Percentiles rank a stretch among this genome's conserved stretches.
Conservation (phyloP, 257 asterid species). For the Paulownia fortunei region DNA sequence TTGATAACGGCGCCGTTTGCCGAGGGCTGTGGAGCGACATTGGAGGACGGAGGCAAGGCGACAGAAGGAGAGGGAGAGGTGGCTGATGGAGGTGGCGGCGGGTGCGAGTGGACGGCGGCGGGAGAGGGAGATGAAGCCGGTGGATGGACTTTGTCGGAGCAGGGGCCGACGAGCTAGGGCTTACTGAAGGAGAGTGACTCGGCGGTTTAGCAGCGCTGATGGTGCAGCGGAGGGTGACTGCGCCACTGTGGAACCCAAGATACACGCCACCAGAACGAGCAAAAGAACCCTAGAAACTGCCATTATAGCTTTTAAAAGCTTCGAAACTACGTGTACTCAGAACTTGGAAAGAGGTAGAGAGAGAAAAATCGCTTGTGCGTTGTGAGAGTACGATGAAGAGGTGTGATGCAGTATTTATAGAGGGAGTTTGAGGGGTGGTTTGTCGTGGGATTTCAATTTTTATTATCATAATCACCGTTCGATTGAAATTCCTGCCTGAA, state of each 20-base stretch:
- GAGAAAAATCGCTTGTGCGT: background rate
- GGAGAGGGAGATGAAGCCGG: no score
- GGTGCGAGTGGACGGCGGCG: no score
- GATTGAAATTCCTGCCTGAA: background rate
- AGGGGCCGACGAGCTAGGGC: background rate
- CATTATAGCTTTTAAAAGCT: background rate
- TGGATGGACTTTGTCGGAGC: background rate
- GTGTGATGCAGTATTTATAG: background rate
- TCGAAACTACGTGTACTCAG: background rate
- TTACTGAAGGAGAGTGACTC: background rate
- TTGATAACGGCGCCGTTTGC: slow-evolving; percentile 2
- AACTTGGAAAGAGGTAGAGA: background rate
- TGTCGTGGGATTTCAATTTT: background rate
- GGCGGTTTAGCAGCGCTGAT: no score
- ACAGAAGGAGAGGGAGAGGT: no score
- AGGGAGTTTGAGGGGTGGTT: background rate
- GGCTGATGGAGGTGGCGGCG: no score
- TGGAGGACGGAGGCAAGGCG: background rate
- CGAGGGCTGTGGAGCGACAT: slow-evolving; percentile 3
- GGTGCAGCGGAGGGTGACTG: no score
- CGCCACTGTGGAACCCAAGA: no score
- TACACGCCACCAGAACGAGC: no score
- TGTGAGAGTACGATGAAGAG: background rate
- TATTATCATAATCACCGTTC: background rate
- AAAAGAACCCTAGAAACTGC: slow-evolving; percentile 16